Conservation (phyloP, 306 rosid genomes). For the Inga laurina region DNA sequence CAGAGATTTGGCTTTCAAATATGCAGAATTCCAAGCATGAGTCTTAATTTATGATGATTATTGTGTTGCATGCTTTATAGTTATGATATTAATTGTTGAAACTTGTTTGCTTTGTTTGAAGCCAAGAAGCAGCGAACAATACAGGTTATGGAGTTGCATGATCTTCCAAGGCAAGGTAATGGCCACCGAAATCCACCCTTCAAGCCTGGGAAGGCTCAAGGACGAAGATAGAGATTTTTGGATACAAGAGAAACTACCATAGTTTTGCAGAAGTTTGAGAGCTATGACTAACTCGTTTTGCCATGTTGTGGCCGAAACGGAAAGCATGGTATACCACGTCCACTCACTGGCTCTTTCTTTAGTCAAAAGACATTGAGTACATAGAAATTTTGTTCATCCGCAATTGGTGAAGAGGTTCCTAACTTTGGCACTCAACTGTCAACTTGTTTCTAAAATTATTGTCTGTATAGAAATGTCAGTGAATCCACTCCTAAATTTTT, state of each 20-base stretch:
- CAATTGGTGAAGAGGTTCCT: conserved; percentile 37
- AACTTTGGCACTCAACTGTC: conserved; percentile 32
- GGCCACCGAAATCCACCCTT: conserved; percentile 52
- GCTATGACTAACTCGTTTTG: conserved; percentile 5
- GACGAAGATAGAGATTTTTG: conserved; percentile 49
- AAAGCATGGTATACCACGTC: conserved; percentile 46
- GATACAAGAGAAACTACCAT: not conserved
- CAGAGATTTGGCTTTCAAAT: not conserved
- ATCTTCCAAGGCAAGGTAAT: conserved; percentile 78
- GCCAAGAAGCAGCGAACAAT: conserved; percentile 92
- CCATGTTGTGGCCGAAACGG: conserved; percentile 27
- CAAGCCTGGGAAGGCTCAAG: conserved; percentile 62
- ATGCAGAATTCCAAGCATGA: not conserved
- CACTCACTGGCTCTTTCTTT: conserved; percentile 47
- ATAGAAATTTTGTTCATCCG: conserved; percentile 37
- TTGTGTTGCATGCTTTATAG: not conserved
- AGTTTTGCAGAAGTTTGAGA: conserved; percentile 20
- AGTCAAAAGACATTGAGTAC: conserved; percentile 35
- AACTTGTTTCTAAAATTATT: conserved; percentile 39
- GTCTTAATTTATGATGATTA: not conserved
- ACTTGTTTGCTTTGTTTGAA: conserved; percentile 35
- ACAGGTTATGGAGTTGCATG: conserved; percentile 92
- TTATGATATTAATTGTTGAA: conserved; percentile 27
- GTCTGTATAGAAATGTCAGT: conserved; percentile 39
- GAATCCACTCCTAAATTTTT: conserved; percentile 24